Conservation (phyloP, 257 asterid species). For the Penstemon eatonii region DNA sequence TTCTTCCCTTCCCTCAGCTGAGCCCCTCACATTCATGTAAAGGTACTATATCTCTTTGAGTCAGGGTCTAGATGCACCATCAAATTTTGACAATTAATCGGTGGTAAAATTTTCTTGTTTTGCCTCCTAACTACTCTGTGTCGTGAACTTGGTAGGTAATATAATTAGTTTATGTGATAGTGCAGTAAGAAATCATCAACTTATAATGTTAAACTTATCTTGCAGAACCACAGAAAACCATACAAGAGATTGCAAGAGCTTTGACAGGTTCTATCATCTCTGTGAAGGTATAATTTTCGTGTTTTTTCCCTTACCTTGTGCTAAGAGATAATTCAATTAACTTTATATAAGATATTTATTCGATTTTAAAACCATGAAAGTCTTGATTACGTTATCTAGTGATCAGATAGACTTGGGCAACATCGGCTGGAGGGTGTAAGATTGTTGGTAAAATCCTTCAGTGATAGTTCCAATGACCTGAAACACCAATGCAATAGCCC, state of each 20-base stretch:
- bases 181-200: constrained; percentile 10
- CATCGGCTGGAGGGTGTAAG: too few relatives aligned
- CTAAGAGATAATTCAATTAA: not conserved
- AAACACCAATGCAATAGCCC: too few relatives aligned
- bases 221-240: constrained; percentile 72
- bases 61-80: constrained; percentile 11
- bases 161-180: constrained; percentile 11
- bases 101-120: too few relatives aligned
- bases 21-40: constrained; percentile 79
- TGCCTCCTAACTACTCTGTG: constrained; percentile 3
- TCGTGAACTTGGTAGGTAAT: not conserved
- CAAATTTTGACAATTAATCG: constrained; percentile 1
- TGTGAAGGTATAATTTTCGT: constrained; percentile 64
- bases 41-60: constrained; percentile 46
- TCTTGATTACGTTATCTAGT: too few relatives aligned
- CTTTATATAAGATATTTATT: not conserved
- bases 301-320: not conserved
- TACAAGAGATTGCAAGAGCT: constrained; percentile 81
- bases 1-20: constrained; percentile 88
- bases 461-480: too few relatives aligned
- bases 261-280: constrained; percentile 70
- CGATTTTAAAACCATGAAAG: not conserved
- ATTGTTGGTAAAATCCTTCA: too few relatives aligned
- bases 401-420: too few relatives aligned
- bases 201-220: constrained; percentile 21